phyloP scores from a whole-genome alignment of 257 asterid genomes.

The Vinca minor region DNA sequence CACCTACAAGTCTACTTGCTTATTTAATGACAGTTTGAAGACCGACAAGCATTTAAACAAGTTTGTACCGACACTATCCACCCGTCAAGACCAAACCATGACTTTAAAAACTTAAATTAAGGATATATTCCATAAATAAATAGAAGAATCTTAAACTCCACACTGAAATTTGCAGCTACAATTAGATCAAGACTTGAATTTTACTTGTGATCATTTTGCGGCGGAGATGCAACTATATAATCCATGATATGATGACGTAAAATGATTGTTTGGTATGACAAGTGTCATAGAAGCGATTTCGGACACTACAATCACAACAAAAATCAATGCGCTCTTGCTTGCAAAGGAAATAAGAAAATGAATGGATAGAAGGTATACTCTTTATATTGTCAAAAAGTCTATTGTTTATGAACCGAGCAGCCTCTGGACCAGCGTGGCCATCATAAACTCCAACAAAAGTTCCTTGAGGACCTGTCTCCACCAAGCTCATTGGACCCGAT shows the following conservation, averaged over 20 bases:
- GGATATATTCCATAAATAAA: conserved; percentile 8
- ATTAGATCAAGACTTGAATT: neutral
- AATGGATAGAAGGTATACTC: conserved; percentile 38
- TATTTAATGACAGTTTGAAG: conserved; percentile 10
- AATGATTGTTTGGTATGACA: neutral
- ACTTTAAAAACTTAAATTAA: conserved; percentile 9
- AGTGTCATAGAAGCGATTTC: neutral
- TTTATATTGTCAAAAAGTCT: conserved; percentile 57
- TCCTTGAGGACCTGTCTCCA: conserved; percentile 56
- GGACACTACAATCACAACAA: neutral
- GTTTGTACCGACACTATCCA: neutral
- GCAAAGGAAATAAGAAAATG: neutral
- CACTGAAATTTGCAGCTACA: conserved; percentile 2
- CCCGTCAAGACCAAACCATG: neutral
- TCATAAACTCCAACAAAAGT: conserved; percentile 86
- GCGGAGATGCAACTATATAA: neutral
- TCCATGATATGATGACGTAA: neutral
- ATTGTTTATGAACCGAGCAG: conserved; percentile 49
- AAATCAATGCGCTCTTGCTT: neutral
- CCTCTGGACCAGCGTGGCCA: conserved; percentile 89
- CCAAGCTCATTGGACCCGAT: conserved; percentile 63
- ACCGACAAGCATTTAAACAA: conserved; percentile 9
- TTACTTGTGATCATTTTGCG: neutral
- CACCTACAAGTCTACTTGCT: conserved; percentile 11
- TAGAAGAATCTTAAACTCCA: conserved; percentile 3